Evolutionary conservation across 2,329 filamentous ascomycete genomes (phyloP), one percentile per base, ranked within the genome.

Genomic region (Thielaviopsis musarum): DNA sequence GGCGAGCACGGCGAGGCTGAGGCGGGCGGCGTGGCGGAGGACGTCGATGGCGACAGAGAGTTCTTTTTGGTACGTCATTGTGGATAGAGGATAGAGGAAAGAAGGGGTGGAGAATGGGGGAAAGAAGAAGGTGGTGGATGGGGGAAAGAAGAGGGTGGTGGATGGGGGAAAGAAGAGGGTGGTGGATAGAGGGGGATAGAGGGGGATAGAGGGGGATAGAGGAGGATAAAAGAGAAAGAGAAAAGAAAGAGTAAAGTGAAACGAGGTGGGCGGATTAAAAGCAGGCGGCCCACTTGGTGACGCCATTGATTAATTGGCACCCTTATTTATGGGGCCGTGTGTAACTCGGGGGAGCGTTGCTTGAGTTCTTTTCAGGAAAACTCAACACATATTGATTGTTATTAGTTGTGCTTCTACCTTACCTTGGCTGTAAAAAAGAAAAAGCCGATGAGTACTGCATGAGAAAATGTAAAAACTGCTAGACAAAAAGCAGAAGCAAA

Each of bases 1-100:
- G 0, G 71, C 67, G 52, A 80, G 70, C 51, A 79, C 73, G 2
- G 72, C 72, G 57, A 77, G 74, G 64, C 76, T 79, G 60, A 82
- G 67, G 53, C 68, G 70, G 12, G 77, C 72, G 1, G 78, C 77
- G 34, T 70, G 69, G 58, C 71, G 71, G 38, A 76, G 68, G n/a
- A 69, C 73, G 3, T 67, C 66, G 45, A 76, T 71, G 54, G 73
- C 75, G 48, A 74, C 67, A 10, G 67, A 62, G 24, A 79, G 67
- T 65, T 79, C 76, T 34, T 64, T 67, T 0, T 65, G 63, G 65
- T 74, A 76, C 0, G 70, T 67, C 57, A 58, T 58, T 9, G 15
- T 45, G 45, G 49, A 22, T 5, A 26, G 24, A 52, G 12, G 19
- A 12, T 9, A 34, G 30, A 34, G 2, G 30, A 34, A 7, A 28